Conservation (phyloP, 768 basidiomycete genomes). For the Fomitopsis serialis region DNA sequence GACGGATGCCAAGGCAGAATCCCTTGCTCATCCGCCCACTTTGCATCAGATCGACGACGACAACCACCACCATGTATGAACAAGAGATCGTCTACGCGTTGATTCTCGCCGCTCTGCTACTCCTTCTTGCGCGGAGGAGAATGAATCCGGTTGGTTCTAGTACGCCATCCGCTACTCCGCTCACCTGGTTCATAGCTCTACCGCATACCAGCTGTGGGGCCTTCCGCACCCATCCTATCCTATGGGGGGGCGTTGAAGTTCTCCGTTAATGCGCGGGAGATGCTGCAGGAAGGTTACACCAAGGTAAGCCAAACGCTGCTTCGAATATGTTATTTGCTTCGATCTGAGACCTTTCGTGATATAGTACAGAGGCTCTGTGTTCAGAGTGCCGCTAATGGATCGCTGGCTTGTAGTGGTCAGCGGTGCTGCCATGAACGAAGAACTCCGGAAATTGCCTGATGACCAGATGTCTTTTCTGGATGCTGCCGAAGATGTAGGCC, state of each 20-base stretch:
- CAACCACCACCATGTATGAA: background rate
- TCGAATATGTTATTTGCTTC: background rate
- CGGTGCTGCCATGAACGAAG: conserved; percentile 39
- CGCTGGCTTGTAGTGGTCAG: conserved; percentile 42
- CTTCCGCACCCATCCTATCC: conserved; percentile 20
- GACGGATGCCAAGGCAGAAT: background rate
- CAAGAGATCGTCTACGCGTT: background rate
- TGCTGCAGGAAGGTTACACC: conserved; percentile 28
- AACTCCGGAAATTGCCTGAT: conserved; percentile 42
- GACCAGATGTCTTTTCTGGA: conserved; percentile 37
- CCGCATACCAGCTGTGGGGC: conserved; percentile 26
- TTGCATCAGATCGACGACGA: background rate
- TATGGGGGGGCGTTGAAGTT: conserved; percentile 18
- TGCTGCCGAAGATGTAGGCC: conserved; percentile 32
- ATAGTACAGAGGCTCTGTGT: conserved; percentile 20
- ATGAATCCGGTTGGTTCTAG: conserved; percentile 3
- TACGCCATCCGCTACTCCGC: background rate
- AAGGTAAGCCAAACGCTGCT: conserved; percentile 15
- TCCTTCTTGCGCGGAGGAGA: background rate
- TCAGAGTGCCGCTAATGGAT: conserved; percentile 38
- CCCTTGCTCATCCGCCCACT: background rate
- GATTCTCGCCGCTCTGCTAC: background rate
- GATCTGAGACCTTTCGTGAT: background rate
- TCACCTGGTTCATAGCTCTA: conserved; percentile 18
- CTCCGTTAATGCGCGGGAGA: conserved; percentile 7